phyloP scores from a whole-genome alignment of 208 protist species.

The Trypanosomatidae sp. region DNA sequence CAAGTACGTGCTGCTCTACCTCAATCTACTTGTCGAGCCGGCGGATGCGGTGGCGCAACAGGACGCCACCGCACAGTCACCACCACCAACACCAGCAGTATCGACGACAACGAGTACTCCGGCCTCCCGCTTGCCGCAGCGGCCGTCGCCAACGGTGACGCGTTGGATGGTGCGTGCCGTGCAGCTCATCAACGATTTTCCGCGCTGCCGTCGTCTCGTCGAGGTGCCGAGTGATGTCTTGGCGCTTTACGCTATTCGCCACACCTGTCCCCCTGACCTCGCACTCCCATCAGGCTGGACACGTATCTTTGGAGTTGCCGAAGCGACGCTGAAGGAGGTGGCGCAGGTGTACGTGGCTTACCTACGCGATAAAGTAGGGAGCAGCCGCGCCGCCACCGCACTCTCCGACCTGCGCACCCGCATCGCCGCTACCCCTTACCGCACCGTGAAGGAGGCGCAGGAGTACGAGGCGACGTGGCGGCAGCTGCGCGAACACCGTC shows the following conservation, averaged over 20 bases:
- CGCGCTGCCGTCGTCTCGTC: slow-evolving; percentile 46
- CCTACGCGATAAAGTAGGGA: slow-evolving; percentile 4
- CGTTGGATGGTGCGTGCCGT: slow-evolving; percentile 61
- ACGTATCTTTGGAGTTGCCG: slow-evolving; percentile 46
- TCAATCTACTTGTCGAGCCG: slow-evolving; percentile 52
- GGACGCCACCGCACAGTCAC: neutral
- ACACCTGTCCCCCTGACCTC: slow-evolving; percentile 35
- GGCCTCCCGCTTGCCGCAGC: too few relatives aligned
- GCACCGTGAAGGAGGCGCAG: slow-evolving; percentile 18
- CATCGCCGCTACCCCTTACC: slow-evolving; percentile 18
- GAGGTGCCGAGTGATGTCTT: slow-evolving; percentile 35
- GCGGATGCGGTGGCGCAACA: neutral
- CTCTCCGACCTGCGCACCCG: slow-evolving; percentile 15
- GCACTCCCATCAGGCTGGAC: slow-evolving; percentile 52
- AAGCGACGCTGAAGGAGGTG: slow-evolving; percentile 13
- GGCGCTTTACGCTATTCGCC: slow-evolving; percentile 60
- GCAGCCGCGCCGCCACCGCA: slow-evolving; percentile 3
- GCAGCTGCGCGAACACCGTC: slow-evolving; percentile 1
- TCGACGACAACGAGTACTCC: neutral
- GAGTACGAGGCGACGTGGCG: slow-evolving; percentile 10
- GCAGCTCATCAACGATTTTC: slow-evolving; percentile 70
- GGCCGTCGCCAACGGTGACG: slow-evolving; percentile 25
- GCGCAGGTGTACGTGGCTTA: slow-evolving; percentile 20
- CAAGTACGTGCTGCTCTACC: slow-evolving; percentile 74
- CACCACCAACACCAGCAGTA: neutral